phyloP scores from a whole-genome alignment of 345 rosid genomes.

The Cardamine resedifolia region DNA sequence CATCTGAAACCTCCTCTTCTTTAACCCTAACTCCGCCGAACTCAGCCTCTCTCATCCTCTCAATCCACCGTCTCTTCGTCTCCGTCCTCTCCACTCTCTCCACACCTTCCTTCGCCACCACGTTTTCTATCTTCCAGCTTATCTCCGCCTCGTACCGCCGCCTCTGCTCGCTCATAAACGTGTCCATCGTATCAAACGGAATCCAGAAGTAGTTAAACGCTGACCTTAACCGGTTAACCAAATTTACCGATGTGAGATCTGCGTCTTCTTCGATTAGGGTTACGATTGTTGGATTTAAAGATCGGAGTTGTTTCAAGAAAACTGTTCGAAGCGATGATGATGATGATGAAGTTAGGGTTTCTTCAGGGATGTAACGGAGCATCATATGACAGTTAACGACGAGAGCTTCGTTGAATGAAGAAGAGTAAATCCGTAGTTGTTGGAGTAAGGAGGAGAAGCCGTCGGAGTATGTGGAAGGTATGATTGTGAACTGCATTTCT shows the following conservation, averaged over 20 bases:
- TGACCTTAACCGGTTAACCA: slow-evolving; percentile 42
- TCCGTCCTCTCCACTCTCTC: slow-evolving; percentile 82
- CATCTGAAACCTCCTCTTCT: slow-evolving; percentile 54
- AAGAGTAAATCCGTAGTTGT: slow-evolving; percentile 54
- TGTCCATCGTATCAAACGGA: slow-evolving; percentile 80
- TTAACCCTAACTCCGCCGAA: slow-evolving; percentile 53
- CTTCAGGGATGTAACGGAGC: slow-evolving; percentile 80
- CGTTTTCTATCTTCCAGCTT: slow-evolving; percentile 90
- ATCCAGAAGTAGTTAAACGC: slow-evolving; percentile 82
- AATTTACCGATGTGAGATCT: slow-evolving; percentile 59
- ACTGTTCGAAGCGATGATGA: slow-evolving; percentile 40
- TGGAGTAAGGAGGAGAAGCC: slow-evolving; percentile 76
- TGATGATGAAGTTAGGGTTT: slow-evolving; percentile 38
- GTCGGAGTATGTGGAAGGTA: slow-evolving; percentile 58
- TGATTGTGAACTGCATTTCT: slow-evolving; percentile 52
- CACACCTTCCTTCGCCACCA: slow-evolving; percentile 73
- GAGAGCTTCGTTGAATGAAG: slow-evolving; percentile 63
- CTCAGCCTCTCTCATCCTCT: slow-evolving; percentile 63
- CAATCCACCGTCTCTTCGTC: slow-evolving; percentile 69
- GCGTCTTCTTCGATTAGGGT: slow-evolving; percentile 82
- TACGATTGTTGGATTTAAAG: slow-evolving; percentile 65
- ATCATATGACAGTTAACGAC: slow-evolving; percentile 88
- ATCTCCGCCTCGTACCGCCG: slow-evolving; percentile 79
- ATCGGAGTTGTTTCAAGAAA: slow-evolving; percentile 65
- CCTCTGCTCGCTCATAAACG: slow-evolving; percentile 75